phyloP scores from a whole-genome alignment of 2,329 filamentous ascomycete species.

The Colletotrichum tanaceti region DNA sequence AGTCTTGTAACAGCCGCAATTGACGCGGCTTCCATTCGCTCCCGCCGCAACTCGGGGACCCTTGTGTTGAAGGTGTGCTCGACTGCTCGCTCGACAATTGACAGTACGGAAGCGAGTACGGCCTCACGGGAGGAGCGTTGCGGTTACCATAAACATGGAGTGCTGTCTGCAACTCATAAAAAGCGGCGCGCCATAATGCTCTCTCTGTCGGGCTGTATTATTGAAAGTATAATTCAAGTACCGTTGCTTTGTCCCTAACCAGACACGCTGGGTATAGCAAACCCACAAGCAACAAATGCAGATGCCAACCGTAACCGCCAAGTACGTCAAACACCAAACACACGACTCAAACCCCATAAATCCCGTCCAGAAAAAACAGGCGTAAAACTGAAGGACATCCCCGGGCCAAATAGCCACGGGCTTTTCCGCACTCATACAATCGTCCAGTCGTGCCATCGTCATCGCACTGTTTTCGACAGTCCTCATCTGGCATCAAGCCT shows the following conservation, averaged over 20 bases:
- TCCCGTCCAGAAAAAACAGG: constrained; percentile 36
- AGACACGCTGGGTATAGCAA: constrained; percentile 38
- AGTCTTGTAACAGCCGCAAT: constrained; percentile 12
- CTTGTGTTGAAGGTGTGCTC: too few relatives aligned
- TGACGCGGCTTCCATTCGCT: constrained; percentile 18
- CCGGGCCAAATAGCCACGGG: constrained; percentile 24
- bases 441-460: constrained; percentile 42
- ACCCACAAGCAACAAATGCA: constrained; percentile 36
- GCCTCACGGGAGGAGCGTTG: not conserved
- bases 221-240: constrained; percentile 37
- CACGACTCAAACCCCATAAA: constrained; percentile 27
- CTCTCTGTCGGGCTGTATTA: constrained; percentile 35
- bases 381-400: constrained; percentile 18
- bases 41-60: constrained; percentile 6
- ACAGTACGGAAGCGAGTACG: not conserved
- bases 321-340: constrained; percentile 32
- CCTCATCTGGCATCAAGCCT: constrained; percentile 37
- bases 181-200: constrained; percentile 17
- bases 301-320: constrained; percentile 35
- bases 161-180: not conserved
- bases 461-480: constrained; percentile 37
- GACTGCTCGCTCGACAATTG: not conserved
- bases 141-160: not conserved
- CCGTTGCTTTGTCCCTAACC: constrained; percentile 33
- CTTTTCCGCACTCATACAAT: constrained; percentile 41